Percentiles rank a stretch among this genome's conserved stretches.
These are phyloP conservation scores for Claviceps sp. DNA, from an alignment of 2,329 filamentous ascomycete species.

Conservation along the genomic window DNA sequence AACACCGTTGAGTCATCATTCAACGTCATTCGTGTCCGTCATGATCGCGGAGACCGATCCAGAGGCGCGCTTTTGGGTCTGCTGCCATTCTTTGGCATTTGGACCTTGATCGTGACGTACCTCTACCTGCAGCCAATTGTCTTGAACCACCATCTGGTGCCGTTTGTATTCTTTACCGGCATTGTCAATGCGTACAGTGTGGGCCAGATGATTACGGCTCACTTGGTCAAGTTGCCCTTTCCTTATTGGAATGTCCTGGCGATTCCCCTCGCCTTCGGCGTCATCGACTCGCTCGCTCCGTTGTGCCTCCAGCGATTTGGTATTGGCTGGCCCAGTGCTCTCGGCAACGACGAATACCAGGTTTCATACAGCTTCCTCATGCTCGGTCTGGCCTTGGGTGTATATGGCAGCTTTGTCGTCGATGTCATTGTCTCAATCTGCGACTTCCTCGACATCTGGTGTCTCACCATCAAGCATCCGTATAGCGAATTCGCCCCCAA, in stretches of 20 bases:
- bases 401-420: constrained; percentile 96
- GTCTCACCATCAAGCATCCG: constrained; percentile 87
- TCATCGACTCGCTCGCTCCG: constrained; percentile 70
- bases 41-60: constrained; percentile 56
- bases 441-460: constrained; percentile 97
- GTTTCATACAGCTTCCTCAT: constrained; percentile 84
- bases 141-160: constrained; percentile 68
- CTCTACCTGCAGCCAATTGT: constrained; percentile 76
- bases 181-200: constrained; percentile 91
- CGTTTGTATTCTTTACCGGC: constrained; percentile 79
- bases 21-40: constrained; percentile 75
- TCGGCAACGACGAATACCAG: constrained; percentile 72
- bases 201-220: constrained; percentile 88
- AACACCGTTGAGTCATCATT: constrained; percentile 70
- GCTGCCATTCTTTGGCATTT: constrained; percentile 64
- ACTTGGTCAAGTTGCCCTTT: constrained; percentile 77
- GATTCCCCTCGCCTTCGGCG: constrained; percentile 62
- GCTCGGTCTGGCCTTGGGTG: constrained; percentile 68
- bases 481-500: constrained; percentile 29
- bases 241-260: constrained; percentile 82
- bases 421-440: constrained; percentile 97
- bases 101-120: constrained; percentile 66
- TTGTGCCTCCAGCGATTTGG: constrained; percentile 43
- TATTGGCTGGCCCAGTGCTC: constrained; percentile 62
- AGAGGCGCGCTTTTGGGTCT: constrained; percentile 71